Base-by-base conservation (phyloP, 116 monocot genomes). In the Cymodocea nodosa region DNA sequence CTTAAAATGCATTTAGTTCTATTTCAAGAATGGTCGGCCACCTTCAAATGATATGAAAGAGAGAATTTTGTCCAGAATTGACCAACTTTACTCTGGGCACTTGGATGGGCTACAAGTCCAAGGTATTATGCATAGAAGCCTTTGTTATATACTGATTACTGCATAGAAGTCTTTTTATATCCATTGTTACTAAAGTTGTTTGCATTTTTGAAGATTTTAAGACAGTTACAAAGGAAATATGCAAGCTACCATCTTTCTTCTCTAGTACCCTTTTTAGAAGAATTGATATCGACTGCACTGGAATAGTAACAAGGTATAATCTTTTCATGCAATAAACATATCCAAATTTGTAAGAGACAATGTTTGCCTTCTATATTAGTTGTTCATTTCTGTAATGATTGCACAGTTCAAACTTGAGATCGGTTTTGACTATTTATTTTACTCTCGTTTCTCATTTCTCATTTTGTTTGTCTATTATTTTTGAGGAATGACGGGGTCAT, bases 191-290 rank as follows among this genome's bases (percentile, higher is more conserved):
- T 61, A 11, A 35, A 30, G 35, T 36, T n/a, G n/a, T 4, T 16
- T 39, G 19, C 37, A n/a, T 34, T 62, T 62, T 62, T 62, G 7
- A 10, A 93, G 93, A 86, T 44, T 93, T 93, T 65, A 83, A 65
- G 72, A 48, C 55, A 51, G 73, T 93, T 48, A 82, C 89, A 34
- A 93, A 85, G 79, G 89, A 93, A 60, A 79, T 93, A 22, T 93
- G 93, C 79, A 93, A 89, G 70, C 76, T 93, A 11, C 93, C 93
- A 20, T 83, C 93, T 48, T 93, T 93, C 68, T 82, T 93, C 51
- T 93, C 89, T 56, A 72, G 67, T 64, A 50, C 73, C 52, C 81
- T 93, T 51, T 93, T 93, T 68, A 81, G 81, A 80, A 85, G 80
- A 73, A 89, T 93, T 76, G 85, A 93, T 60, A 71, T 63, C 64